Evolutionary conservation across 208 protist species (phyloP).

Genomic region (Phytomonas sp.): DNA sequence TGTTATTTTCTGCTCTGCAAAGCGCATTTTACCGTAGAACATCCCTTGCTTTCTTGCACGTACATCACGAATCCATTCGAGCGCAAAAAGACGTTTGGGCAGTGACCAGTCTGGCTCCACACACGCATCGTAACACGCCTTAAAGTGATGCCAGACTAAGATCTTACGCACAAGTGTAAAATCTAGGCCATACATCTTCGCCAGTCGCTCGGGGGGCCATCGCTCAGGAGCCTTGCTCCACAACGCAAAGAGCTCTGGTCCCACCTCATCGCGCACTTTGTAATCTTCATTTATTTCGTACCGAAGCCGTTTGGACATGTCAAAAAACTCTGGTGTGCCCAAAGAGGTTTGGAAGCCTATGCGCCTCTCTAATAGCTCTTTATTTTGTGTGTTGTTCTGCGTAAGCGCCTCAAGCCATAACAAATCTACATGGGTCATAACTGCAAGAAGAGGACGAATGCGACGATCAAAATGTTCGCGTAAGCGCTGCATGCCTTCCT

Average conservation of each 20-base stretch:
- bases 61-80: conserved; percentile 91
- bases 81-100: conserved; percentile 88
- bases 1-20: conserved; percentile 90
- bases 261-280: conserved; percentile 90
- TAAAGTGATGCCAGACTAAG: conserved; percentile 91
- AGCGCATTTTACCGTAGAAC: conserved; percentile 90
- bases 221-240: conserved; percentile 91
- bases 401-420: conserved; percentile 88
- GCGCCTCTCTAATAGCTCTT: conserved; percentile 77
- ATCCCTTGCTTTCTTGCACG: conserved; percentile 82
- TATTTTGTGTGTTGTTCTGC: conserved; percentile 84
- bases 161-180: conserved; percentile 89
- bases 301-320: conserved; percentile 86
- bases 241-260: conserved; percentile 89
- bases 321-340: conserved; percentile 91
- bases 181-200: conserved; percentile 92
- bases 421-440: conserved; percentile 89
- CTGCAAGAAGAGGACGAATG: conserved; percentile 85
- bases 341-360: conserved; percentile 88
- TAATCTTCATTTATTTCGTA: conserved; percentile 94
- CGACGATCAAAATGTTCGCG: conserved; percentile 90
- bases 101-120: conserved; percentile 91
- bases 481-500: conserved; percentile 86
- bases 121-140: conserved; percentile 91
- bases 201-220: conserved; percentile 90